Evolutionary conservation across 176 grass and related monocot genomes (phyloP), one percentile per base, ranked within the genome.

Genomic region (Zoysia pacifica): DNA sequence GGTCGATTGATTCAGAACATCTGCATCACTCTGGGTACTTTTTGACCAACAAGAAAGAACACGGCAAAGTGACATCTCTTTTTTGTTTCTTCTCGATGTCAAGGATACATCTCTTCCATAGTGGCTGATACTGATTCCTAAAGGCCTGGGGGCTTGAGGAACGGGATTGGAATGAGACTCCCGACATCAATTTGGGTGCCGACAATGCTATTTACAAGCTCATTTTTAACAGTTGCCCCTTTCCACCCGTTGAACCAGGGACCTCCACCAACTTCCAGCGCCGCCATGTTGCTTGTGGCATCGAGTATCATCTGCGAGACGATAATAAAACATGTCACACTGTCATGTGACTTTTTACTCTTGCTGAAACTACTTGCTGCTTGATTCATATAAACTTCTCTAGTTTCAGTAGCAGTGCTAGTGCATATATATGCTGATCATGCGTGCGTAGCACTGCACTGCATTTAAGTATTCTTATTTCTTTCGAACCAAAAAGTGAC

Each of bases 241-340:
- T 92, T 92, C 94, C 94, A 94, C 0, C 77, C 81, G 3, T 91
- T 87, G 72, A 97, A 94, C 94, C 94, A 97, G 51, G 94, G 94
- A 28, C 94, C 95, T 5, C 95, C 95, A 18, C 95, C 95, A 1
- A 97, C 86, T 79, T 97, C 91, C 64, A 97, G 20, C 7, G 91
- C 95, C 0, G 91, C 95, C 95, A 94, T 94, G 81, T 94, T 85
- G 83, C 95, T 97, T 42, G 80, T 84, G 2, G 86, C 83, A 40
- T 97, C 87, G 9, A 97, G 95, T 77, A 97, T 93, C 49, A 94
- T 41, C 91, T 97, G 82, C 43, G 9, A 86, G 12, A 0, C 77
- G 58, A 78, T 12, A 19, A 20, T 16, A 43, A 55, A 39, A 45
- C 10, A 43, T 47, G 48, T 42, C 6, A 18, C 45, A 86, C n/a